These are phyloP conservation scores for Hydrangea macrophylla DNA, from an alignment of 148 eudicot genomes.

Conservation along the genomic window DNA sequence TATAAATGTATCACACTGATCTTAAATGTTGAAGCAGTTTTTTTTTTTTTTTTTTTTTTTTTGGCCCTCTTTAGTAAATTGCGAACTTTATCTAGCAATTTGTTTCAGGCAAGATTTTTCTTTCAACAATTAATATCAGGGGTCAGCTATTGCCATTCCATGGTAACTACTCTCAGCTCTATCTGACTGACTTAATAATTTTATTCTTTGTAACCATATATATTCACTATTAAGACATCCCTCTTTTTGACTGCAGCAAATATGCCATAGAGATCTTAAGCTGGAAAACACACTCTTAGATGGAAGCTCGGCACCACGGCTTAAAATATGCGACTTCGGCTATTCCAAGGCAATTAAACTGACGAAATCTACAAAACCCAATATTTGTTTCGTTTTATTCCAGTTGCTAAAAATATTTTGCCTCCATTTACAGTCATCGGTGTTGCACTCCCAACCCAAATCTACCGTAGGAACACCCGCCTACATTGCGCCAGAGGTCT, in stretches of 20 bases:
- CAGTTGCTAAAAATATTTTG: background rate
- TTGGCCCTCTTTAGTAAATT: background rate
- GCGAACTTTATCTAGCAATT: background rate
- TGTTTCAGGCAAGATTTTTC: constrained; percentile 58
- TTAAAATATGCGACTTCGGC: constrained; percentile 83
- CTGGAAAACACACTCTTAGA: constrained; percentile 79
- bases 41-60: background rate
- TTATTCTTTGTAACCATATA: background rate
- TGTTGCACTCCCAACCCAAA: constrained; percentile 77
- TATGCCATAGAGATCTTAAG: constrained; percentile 82
- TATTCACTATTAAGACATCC: background rate
- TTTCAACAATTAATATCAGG: constrained; percentile 80
- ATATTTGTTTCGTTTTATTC: background rate
- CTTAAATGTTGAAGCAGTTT: background rate
- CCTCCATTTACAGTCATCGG: constrained; percentile 46
- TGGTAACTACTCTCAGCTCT: constrained; percentile 31
- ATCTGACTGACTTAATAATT: background rate
- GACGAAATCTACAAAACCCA: background rate
- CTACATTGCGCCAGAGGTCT: constrained; percentile 79
- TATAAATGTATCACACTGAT: background rate
- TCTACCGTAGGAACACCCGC: constrained; percentile 87
- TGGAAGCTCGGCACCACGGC: constrained; percentile 50
- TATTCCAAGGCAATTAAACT: constrained; percentile 55
- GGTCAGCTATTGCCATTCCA: constrained; percentile 78
- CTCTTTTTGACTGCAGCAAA: constrained; percentile 59